phyloP scores from a whole-genome alignment of 371 early-diverging fungal species.

The Mucor lusitanicus region DNA sequence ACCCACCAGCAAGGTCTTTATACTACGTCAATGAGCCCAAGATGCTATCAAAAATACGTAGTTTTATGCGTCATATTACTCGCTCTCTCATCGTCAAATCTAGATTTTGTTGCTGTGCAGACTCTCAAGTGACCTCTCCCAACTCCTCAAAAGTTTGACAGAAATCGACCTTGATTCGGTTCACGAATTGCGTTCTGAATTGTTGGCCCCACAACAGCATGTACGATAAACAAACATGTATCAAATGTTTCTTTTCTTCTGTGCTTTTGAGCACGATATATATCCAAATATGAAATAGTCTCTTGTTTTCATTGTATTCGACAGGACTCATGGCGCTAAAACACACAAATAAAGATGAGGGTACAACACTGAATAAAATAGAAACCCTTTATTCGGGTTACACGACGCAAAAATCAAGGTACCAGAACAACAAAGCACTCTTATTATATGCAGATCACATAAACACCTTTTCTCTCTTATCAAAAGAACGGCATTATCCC shows the following conservation, averaged over 20 bases:
- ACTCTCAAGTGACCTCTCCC: background rate
- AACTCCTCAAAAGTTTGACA: constrained; percentile 3
- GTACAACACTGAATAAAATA: background rate
- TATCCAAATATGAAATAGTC: background rate
- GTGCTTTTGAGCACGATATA: background rate
- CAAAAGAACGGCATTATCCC: background rate
- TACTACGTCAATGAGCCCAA: background rate
- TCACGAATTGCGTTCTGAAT: background rate
- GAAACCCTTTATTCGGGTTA: background rate
- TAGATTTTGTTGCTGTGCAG: background rate
- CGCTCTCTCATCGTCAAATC: background rate
- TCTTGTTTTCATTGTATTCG: background rate
- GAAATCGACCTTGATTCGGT: background rate
- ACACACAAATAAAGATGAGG: background rate
- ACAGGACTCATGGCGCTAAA: background rate
- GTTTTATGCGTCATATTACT: background rate
- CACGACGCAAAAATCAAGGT: background rate
- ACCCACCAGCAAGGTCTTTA: background rate
- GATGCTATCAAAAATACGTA: background rate
- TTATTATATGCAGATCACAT: background rate
- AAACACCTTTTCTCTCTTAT: background rate
- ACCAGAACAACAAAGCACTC: background rate
- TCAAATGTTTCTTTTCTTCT: background rate
- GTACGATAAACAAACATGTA: background rate
- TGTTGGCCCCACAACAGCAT: background rate